These are phyloP conservation scores for Arthrinium puccinioides DNA, from an alignment of 2,329 filamentous ascomycete genomes.

Conservation along the genomic window DNA sequence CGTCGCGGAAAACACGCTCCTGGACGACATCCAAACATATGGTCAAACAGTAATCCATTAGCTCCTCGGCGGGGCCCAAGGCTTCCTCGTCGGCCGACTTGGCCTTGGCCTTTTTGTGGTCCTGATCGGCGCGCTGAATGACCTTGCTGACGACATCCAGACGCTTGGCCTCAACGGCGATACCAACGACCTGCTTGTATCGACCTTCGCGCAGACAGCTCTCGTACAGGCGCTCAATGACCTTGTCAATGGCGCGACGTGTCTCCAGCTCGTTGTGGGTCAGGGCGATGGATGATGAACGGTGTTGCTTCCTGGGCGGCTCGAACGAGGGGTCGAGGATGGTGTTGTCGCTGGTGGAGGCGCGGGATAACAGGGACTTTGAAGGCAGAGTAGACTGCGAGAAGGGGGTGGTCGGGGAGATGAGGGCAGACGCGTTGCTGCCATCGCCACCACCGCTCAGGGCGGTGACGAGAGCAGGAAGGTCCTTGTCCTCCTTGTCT, in stretches of 20 bases:
- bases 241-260: conserved; percentile 69
- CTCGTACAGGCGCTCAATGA: conserved; percentile 88
- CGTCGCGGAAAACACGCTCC: conserved; percentile 73
- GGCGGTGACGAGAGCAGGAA: conserved; percentile 71
- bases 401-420: conserved; percentile 90
- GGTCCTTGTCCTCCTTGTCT: conserved; percentile 33
- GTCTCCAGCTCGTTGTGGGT: conserved; percentile 58
- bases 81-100: conserved; percentile 45
- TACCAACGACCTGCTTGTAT: conserved; percentile 93
- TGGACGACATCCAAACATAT: conserved; percentile 98
- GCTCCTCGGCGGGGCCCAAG: conserved; percentile 67
- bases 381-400: conserved; percentile 89
- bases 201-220: conserved; percentile 78
- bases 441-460: conserved; percentile 64
- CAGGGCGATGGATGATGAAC: conserved; percentile 55
- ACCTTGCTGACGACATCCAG: conserved; percentile 79
- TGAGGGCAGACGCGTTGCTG: conserved; percentile 59
- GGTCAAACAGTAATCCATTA: conserved; percentile 93
- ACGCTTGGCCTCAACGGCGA: conserved; percentile 91
- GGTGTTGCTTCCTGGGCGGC: conserved; percentile 43
- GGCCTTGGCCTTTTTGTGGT: conserved; percentile 66
- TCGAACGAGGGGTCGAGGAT: conserved; percentile 53
- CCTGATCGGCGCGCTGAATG: conserved; percentile 82
- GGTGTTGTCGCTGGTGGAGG: conserved; percentile 58
- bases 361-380: conserved; percentile 88